Conservation (phyloP, 352 stramenopile species). For the Lagenidium sp. region DNA sequence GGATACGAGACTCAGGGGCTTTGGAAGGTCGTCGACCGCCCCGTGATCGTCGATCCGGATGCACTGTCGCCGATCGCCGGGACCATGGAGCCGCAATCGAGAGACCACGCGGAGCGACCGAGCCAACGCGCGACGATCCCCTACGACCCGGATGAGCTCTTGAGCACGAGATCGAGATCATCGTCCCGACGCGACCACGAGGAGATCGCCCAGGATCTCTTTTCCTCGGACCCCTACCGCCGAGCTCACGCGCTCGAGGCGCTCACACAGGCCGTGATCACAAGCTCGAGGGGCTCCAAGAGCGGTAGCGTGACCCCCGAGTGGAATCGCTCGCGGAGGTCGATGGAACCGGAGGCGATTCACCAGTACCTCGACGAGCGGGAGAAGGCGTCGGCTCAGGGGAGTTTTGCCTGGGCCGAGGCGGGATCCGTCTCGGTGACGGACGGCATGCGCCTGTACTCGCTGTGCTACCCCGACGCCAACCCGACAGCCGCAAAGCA, state of each 20-base stretch:
- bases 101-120: background rate
- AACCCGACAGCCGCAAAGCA: conserved; percentile 13
- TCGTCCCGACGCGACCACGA: conserved; percentile 13
- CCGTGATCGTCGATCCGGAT: conserved; percentile 13
- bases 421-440: conserved; percentile 19
- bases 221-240: conserved; percentile 37
- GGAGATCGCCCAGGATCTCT: conserved; percentile 46
- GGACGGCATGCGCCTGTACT: conserved; percentile 8
- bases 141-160: background rate
- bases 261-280: conserved; percentile 30
- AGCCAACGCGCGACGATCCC: conserved; percentile 4
- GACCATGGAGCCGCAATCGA: background rate
- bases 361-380: background rate
- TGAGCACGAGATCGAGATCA: no score
- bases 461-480: conserved; percentile 9
- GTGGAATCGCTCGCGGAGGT: no score
- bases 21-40: conserved; percentile 9
- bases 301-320: no score
- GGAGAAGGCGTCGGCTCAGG: no score
- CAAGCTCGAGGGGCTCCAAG: no score
- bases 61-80: conserved; percentile 8
- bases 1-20: conserved; percentile 26
- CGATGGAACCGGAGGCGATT: conserved; percentile 24
- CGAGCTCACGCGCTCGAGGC: conserved; percentile 43
- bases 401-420: no score